phyloP scores from a whole-genome alignment of 352 stramenopile species.

The Salisapilia sapeloensis region DNA sequence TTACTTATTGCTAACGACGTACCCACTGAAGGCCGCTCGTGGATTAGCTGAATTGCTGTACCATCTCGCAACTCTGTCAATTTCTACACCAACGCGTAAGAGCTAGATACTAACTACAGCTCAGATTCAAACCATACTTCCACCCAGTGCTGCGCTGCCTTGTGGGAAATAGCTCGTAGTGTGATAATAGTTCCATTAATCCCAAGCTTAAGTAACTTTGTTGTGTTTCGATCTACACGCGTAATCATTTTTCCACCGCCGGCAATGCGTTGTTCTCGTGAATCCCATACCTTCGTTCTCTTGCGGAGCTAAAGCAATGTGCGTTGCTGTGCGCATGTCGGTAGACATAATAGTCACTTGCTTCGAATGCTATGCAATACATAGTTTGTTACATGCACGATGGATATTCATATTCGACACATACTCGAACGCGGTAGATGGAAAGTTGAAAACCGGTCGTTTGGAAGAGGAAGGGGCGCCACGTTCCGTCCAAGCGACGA shows the following conservation, averaged over 20 bases:
- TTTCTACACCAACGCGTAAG: no score
- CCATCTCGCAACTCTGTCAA: no score
- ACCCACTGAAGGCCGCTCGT: no score
- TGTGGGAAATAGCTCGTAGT: slow-evolving; percentile 44
- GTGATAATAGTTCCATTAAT: slow-evolving; percentile 54
- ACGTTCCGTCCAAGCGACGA: slow-evolving; percentile 45
- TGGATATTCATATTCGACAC: not conserved
- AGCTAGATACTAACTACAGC: no score
- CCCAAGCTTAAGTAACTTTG: slow-evolving; percentile 26
- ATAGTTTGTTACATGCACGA: not conserved
- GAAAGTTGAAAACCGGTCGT: slow-evolving; percentile 45
- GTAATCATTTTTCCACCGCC: not conserved
- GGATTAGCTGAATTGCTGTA: no score
- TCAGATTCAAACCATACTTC: slow-evolving; percentile 22
- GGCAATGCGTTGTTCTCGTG: slow-evolving; percentile 1
- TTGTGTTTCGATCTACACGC: slow-evolving; percentile 11
- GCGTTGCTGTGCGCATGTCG: slow-evolving; percentile 35
- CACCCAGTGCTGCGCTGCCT: slow-evolving; percentile 49
- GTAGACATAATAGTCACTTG: slow-evolving; percentile 59
- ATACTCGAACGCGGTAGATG: slow-evolving; percentile 43
- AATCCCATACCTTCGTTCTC: slow-evolving; percentile 3
- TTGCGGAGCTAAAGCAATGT: slow-evolving; percentile 28
- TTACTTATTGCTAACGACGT: no score
- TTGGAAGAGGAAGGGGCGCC: slow-evolving; percentile 64
- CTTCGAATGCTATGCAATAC: slow-evolving; percentile 20